Evolutionary conservation across 257 asterid genomes (phyloP).

Genomic region (Solanum sitiens): DNA sequence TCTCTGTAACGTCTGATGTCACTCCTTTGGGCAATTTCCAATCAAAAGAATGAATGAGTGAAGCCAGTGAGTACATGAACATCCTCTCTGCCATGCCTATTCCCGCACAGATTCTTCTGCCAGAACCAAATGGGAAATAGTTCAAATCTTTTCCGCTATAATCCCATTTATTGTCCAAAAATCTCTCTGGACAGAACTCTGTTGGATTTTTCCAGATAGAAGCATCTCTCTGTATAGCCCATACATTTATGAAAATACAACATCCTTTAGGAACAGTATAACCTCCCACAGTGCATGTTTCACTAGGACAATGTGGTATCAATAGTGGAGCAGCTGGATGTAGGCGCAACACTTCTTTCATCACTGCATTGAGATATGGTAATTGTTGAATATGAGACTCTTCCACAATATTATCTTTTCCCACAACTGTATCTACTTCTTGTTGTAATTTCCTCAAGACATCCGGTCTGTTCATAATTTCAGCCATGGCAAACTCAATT

Average conservation of each 20-base stretch:
- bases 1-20: constrained; percentile 29
- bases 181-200: constrained; percentile 48
- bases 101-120: constrained; percentile 61
- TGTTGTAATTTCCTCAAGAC: constrained; percentile 27
- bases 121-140: constrained; percentile 60
- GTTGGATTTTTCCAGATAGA: constrained; percentile 31
- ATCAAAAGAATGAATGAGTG: constrained; percentile 47
- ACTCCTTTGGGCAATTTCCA: constrained; percentile 37
- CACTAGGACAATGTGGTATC: constrained; percentile 58
- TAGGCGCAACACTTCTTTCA: constrained; percentile 47
- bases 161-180: constrained; percentile 32
- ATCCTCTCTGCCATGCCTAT: constrained; percentile 52
- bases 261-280: constrained; percentile 44
- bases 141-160: constrained; percentile 43
- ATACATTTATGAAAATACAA: constrained; percentile 48
- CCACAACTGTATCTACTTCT: constrained; percentile 41
- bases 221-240: constrained; percentile 65
- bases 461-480: constrained; percentile 48
- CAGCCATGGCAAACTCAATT: constrained; percentile 53
- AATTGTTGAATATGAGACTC: constrained; percentile 39
- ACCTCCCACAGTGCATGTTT: constrained; percentile 33
- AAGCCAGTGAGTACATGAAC: constrained; percentile 47
- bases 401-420: constrained; percentile 31
- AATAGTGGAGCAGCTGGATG: constrained; percentile 60
- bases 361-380: constrained; percentile 41